phyloP scores from a whole-genome alignment of 2,329 filamentous ascomycete genomes.

The Neospermospora avenae region DNA sequence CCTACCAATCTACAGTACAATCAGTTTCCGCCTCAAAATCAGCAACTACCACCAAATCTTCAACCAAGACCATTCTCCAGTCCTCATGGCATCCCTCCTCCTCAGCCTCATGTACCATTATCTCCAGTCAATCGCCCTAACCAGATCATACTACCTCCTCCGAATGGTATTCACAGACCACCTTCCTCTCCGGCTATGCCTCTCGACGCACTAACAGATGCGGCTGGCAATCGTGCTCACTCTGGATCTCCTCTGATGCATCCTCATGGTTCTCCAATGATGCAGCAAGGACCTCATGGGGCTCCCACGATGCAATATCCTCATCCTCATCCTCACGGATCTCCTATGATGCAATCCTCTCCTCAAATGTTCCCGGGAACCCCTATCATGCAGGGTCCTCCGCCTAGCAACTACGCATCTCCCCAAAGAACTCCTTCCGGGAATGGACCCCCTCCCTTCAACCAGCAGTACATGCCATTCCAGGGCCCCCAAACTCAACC shows the following conservation, averaged over 20 bases:
- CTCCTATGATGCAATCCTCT: constrained; percentile 7
- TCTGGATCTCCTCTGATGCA: constrained; percentile 30
- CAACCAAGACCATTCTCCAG: constrained; percentile 27
- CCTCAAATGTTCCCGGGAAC: constrained; percentile 2
- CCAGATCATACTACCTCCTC: constrained; percentile 28
- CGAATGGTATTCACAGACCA: constrained; percentile 21
- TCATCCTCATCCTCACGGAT: not conserved
- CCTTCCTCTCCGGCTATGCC: constrained; percentile 28
- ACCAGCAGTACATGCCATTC: constrained; percentile 23
- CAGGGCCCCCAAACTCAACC: constrained; percentile 21
- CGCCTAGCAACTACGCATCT: constrained; percentile 19
- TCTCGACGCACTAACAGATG: constrained; percentile 33
- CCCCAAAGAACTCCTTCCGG: constrained; percentile 24
- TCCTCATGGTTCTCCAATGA: constrained; percentile 6
- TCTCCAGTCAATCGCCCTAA: constrained; percentile 30
- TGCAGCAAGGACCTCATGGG: constrained; percentile 23
- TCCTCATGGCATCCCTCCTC: constrained; percentile 28
- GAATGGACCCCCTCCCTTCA: constrained; percentile 26
- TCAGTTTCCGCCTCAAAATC: constrained; percentile 13
- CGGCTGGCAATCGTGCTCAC: constrained; percentile 32
- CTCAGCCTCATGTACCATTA: constrained; percentile 33
- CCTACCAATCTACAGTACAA: constrained; percentile 7
- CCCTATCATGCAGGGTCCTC: constrained; percentile 8
- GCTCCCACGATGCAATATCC: not conserved
- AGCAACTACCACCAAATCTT: not conserved